These are phyloP conservation scores for Cryptococcus deneoformans DNA, from an alignment of 1,284 basidiomycete species.

Conservation along the genomic window DNA sequence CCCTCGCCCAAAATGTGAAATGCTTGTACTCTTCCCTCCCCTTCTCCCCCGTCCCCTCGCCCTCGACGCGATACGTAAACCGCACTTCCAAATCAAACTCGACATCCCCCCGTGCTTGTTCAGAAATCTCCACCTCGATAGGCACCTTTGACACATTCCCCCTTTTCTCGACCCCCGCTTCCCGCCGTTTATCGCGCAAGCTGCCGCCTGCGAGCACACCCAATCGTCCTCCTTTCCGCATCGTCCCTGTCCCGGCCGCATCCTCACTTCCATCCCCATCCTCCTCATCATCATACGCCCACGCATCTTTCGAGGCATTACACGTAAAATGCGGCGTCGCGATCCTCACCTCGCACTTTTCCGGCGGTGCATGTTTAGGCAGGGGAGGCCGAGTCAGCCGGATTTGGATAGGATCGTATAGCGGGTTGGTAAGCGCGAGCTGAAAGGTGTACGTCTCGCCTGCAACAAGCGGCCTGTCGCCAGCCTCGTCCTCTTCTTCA, in stretches of 20 bases:
- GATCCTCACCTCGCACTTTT: slow-evolving; percentile 56
- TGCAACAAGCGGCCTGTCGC: slow-evolving; percentile 22
- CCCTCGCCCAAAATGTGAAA: slow-evolving; percentile 45
- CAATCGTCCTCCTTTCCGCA: slow-evolving; percentile 6
- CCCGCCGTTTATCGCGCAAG: slow-evolving; percentile 10
- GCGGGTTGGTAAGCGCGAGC: slow-evolving; percentile 83
- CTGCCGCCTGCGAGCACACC: slow-evolving; percentile 22
- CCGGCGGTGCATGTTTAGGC: slow-evolving; percentile 15
- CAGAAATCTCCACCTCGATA: slow-evolving; percentile 31
- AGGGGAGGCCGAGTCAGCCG: slow-evolving; percentile 62
- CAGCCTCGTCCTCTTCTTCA: slow-evolving; percentile 35
- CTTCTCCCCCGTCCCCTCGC: slow-evolving; percentile 45
- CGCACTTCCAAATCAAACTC: slow-evolving; percentile 74
- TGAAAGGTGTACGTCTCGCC: slow-evolving; percentile 69
- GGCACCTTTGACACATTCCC: slow-evolving; percentile 83
- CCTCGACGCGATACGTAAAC: slow-evolving; percentile 88
- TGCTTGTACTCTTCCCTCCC: slow-evolving; percentile 45
- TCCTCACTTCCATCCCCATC: slow-evolving; percentile 56
- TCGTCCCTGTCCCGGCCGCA: neutral
- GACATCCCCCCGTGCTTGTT: slow-evolving; percentile 26
- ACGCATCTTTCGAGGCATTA: slow-evolving; percentile 85
- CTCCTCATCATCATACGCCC: slow-evolving; percentile 86
- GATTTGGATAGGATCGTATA: slow-evolving; percentile 91
- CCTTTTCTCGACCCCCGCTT: slow-evolving; percentile 50
- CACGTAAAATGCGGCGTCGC: slow-evolving; percentile 74